phyloP scores from a whole-genome alignment of 1,284 basidiomycete species.

The Singerocomus inundabilis region DNA sequence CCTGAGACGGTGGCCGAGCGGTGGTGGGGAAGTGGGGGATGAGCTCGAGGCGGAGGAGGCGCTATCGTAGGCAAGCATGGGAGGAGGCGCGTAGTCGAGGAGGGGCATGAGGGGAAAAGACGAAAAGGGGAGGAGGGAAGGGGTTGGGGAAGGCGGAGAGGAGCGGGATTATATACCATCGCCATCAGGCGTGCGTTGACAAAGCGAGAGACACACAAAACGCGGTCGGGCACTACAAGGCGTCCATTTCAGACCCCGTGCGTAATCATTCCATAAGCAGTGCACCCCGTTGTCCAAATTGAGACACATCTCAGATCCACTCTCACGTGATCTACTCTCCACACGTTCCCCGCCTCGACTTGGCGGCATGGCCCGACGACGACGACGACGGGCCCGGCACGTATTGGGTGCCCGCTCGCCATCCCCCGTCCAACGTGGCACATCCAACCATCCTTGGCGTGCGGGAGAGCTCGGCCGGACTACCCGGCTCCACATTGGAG shows the following conservation, averaged over 20 bases:
- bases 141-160: constrained; percentile 8
- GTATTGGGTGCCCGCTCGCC: too few relatives aligned
- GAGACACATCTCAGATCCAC: constrained; percentile 31
- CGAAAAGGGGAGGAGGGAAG: background rate
- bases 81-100: constrained; percentile 1
- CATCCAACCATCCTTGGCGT: too few relatives aligned
- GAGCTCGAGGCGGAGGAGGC: constrained; percentile 21
- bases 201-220: constrained; percentile 29
- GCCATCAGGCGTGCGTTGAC: constrained; percentile 14
- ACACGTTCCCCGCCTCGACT: constrained; percentile 35
- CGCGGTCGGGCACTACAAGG: constrained; percentile 23
- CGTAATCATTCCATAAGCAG: constrained; percentile 33
- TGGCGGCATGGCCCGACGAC: constrained; percentile 30
- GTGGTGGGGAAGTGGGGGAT: constrained; percentile 18
- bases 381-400: too few relatives aligned
- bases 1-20: constrained; percentile 23
- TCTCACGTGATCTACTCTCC: constrained; percentile 24
- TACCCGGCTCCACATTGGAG: background rate
- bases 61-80: constrained; percentile 20
- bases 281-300: constrained; percentile 18
- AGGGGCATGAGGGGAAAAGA: background rate
- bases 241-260: constrained; percentile 28
- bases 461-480: background rate
- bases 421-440: too few relatives aligned
- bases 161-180: constrained; percentile 35